Conservation (phyloP, 176 grass and related monocot species). For the Elymus sibiricus region DNA sequence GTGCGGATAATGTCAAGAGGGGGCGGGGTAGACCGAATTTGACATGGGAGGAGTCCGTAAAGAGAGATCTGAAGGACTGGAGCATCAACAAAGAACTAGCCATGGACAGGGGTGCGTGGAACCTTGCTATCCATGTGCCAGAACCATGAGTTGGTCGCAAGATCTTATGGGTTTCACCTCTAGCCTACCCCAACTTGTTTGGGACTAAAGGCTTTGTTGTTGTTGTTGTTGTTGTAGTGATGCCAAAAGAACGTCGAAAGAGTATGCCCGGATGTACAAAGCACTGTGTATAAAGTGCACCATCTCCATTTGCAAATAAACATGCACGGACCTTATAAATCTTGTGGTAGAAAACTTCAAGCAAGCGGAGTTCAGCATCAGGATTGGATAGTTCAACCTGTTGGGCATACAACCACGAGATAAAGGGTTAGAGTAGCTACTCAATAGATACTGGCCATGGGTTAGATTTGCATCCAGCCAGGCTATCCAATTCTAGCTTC, state of each 20-base stretch:
- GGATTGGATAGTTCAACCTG: slow-evolving; percentile 96
- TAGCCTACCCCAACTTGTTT: too few species aligned
- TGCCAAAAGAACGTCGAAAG: slow-evolving; percentile 3
- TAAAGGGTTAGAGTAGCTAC: background rate
- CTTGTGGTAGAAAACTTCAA: slow-evolving; percentile 98
- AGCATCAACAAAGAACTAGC: too few species aligned
- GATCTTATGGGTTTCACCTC: too few species aligned
- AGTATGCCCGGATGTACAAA: background rate
- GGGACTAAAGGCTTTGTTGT: too few species aligned
- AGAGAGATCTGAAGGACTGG: too few species aligned
- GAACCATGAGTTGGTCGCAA: too few species aligned
- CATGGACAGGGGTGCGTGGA: too few species aligned
- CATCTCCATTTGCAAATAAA: slow-evolving; percentile 1
- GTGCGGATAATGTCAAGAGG: too few species aligned
- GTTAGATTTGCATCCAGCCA: background rate
- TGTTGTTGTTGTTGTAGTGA: background rate
- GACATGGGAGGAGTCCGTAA: too few species aligned
- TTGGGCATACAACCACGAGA: slow-evolving; percentile 22
- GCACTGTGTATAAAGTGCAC: slow-evolving; percentile 8
- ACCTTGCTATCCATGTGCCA: too few species aligned
- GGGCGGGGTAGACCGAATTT: too few species aligned
- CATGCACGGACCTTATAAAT: slow-evolving; percentile 77
- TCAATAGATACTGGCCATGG: background rate
- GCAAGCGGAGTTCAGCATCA: slow-evolving; percentile 82
- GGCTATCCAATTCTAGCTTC: slow-evolving; percentile 9